Evolutionary conservation across 805 yeast genomes (phyloP).

Genomic region (Hanseniaspora vineae): DNA sequence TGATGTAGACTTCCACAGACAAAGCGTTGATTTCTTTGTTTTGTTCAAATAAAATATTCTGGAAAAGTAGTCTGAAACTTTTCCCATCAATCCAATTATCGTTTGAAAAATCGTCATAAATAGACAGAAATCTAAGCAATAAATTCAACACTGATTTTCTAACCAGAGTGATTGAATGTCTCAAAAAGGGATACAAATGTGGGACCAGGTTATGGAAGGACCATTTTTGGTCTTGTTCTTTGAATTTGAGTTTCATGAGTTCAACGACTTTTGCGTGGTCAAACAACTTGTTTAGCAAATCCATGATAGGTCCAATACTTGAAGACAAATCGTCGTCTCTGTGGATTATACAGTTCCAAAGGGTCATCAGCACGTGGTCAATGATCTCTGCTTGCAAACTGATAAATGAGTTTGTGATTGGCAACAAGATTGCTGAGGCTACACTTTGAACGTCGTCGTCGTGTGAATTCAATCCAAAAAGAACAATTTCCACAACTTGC

Average conservation of each 20-base stretch:
- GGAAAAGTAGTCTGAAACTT: conserved; percentile 64
- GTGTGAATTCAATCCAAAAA: conserved; percentile 65
- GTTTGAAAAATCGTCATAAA: conserved; percentile 32
- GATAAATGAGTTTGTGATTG: conserved; percentile 84
- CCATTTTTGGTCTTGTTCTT: conserved; percentile 41
- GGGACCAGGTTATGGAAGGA: conserved; percentile 76
- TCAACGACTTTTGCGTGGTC: conserved; percentile 66
- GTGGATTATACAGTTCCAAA: conserved; percentile 84
- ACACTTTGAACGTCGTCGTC: conserved; percentile 97
- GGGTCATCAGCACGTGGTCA: conserved; percentile 41
- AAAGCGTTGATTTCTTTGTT: conserved; percentile 55
- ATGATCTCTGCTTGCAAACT: conserved; percentile 37
- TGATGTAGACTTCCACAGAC: conserved; percentile 49
- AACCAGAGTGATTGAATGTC: conserved; percentile 89
- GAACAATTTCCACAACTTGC: conserved; percentile 68
- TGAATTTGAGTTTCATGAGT: conserved; percentile 37
- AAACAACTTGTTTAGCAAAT: conserved; percentile 76
- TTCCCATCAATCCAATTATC: conserved; percentile 70
- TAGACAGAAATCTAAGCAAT: conserved; percentile 57
- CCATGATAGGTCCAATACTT: conserved; percentile 93
- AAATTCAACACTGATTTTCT: conserved; percentile 80
- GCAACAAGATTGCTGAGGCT: conserved; percentile 84
- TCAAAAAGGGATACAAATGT: conserved; percentile 75
- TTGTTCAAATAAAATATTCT: conserved; percentile 82
- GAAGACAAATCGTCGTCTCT: conserved; percentile 88